Evolutionary conservation across 179 eudicot species (phyloP).

Genomic region (Nepenthes alata): DNA sequence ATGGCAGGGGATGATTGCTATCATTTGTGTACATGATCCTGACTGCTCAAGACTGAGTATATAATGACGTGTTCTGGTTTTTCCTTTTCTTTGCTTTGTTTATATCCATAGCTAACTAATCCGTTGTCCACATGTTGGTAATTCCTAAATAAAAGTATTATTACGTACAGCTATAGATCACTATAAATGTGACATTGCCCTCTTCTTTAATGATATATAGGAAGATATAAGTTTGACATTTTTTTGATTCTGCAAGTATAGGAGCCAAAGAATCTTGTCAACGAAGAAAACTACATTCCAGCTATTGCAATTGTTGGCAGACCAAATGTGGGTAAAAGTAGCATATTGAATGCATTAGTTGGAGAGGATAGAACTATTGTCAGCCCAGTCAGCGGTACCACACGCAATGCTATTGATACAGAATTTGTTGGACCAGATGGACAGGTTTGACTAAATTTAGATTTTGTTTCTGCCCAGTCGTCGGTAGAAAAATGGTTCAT

Average conservation of each 20-base stretch:
- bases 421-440: conserved; percentile 86
- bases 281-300: conserved; percentile 60
- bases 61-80: too few species aligned
- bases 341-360: conserved; percentile 88
- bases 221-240: conserved; percentile 4
- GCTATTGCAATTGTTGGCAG: conserved; percentile 88
- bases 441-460: conserved; percentile 41
- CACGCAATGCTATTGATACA: conserved; percentile 97
- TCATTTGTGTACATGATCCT: too few species aligned
- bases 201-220: too few species aligned
- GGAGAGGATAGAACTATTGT: conserved; percentile 98
- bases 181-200: too few species aligned
- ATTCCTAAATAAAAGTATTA: too few species aligned
- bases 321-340: conserved; percentile 98
- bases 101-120: too few species aligned
- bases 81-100: not conserved
- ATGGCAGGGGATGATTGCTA: too few species aligned
- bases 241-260: conserved; percentile 17
- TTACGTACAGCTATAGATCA: too few species aligned
- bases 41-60: too few species aligned
- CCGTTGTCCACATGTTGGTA: too few species aligned
- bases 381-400: conserved; percentile 96
- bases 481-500: not conserved
- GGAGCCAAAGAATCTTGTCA: conserved; percentile 39
- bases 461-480: not conserved